Base-by-base conservation (phyloP, 1,284 basidiomycete genomes). In the Calocybe gambosa region DNA sequence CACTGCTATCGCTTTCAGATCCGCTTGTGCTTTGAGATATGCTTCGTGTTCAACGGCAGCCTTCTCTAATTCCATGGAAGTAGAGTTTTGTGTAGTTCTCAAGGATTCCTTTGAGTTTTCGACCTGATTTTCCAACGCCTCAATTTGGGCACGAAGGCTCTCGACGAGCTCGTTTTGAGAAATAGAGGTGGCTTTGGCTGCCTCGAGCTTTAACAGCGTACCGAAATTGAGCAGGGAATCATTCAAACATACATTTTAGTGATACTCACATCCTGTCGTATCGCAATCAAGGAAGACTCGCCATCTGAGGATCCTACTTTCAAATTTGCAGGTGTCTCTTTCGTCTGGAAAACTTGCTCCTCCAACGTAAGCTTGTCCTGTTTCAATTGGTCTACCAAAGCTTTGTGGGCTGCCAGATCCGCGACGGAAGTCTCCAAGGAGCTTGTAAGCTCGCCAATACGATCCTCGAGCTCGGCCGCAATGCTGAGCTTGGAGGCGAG, bases 41-140 rank as follows among this genome's bases (percentile, higher is more conserved):
- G 79, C 77, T 55, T 82, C 80, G 26, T 73, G 80, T 51, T 89
- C 82, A 34, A 73, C 62, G 36, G 78, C 77, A 16, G 78, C 74
- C 8, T 71, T 71, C 1, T 69, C 59, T 0, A 71, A 68, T 28
- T 67, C 69, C 2, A 68, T 63, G 0, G 70, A 61, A 9, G 69
- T 67, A 8, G 72, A 69, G 16, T 67, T 56, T 51, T 74, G 74
- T 21, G 83, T 62, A 5, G 62, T 62, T 13, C 78, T 73, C 15
- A 87, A 62, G 45, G 74, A 75, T 46, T 73, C 71, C 50, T 75
- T 75, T 13, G 76, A 71, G n/a, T 69, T 63, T 2, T 62, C 51
- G 16, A 83, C 61, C 46, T 84, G 75, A 1, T 60, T 60, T 54
- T 80, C 75, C 21, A 87, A 62, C 2, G 61, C 58, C 43, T 72